Base-by-base conservation (phyloP, 305 asterid genomes). In the Stenogyne calaminthoides region DNA sequence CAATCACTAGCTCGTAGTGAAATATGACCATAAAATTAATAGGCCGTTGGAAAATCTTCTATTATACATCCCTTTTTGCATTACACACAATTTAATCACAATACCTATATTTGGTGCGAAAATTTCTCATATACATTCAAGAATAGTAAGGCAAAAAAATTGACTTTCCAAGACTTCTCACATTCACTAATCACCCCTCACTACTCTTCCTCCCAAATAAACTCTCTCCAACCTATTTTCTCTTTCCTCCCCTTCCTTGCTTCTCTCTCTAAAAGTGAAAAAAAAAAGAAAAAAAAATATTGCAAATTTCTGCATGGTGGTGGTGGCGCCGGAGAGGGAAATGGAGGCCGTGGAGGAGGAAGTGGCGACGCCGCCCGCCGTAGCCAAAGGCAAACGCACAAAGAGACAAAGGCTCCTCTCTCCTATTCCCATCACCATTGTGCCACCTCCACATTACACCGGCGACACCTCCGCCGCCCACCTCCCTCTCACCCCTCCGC, bases 321-420 rank as follows among this genome's bases (percentile, higher is more conserved):
- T 32, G 79, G 79, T 58, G 76, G 80, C 64, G 76, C 78, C n/a
- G 63, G 64, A 15, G 80, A 78, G 9, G 73, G 63, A 49, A 39
- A 86, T 87, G 97, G 93, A 18, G 54, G 84, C 62, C 55, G 62
- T 19, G 62, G 90, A 85, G 62, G 90, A 85, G 63, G 86, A 84
- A 71, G 69, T 70, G 75, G 74, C 70, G 47, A 67, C 75, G 58
- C 73, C 71, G 57, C 71, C 86, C 66, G 81, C 78, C 72, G 76
- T 89, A 22, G 92, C 91, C 11, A 93, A 91, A 67, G 96, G 96
- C 76, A 89, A 89, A 57, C 86, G 97, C 68, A 91, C 97, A 67
- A 93, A 91, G 56, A 74, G 96, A 59, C 85, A 75, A 46, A 81
- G 93, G 73, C 88, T 85, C 11, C 87, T 84, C 65, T 93, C 97